A percentile compares a stretch with the other conserved stretches of the same genome.
Evolutionary conservation across 257 asterid species (phyloP).

Genomic region (Ilex asprella): DNA sequence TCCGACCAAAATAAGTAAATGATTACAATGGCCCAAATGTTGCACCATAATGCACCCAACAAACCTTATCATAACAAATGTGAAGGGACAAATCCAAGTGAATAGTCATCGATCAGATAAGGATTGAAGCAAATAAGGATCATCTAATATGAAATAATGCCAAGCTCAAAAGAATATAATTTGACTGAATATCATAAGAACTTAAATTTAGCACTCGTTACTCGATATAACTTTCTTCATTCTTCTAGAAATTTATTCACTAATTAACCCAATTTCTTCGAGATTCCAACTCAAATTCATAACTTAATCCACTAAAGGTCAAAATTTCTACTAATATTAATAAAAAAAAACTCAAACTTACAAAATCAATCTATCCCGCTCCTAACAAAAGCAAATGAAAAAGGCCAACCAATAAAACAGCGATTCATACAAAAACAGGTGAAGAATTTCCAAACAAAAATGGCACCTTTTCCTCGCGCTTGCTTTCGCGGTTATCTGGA

Average conservation of each 20-base stretch:
- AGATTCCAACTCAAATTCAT: background rate
- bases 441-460: background rate
- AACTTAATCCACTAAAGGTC: background rate
- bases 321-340: background rate
- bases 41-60: no score
- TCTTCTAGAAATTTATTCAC: background rate
- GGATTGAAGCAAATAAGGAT: no score
- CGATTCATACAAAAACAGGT: background rate
- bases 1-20: background rate
- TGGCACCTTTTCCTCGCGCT: constrained; percentile 84
- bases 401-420: background rate
- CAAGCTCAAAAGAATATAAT: no score
- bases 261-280: background rate
- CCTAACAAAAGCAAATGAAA: constrained; percentile 1
- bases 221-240: no score
- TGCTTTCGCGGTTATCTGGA: constrained; percentile 57
- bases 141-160: no score
- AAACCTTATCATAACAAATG: no score
- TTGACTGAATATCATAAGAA: no score
- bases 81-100: no score
- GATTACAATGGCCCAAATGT: background rate
- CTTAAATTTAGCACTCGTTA: no score
- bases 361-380: background rate
- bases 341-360: background rate
- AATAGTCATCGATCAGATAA: no score